These are phyloP conservation scores for Thelonectria olida DNA, from an alignment of 2,329 filamentous ascomycete genomes.

Conservation along the genomic window DNA sequence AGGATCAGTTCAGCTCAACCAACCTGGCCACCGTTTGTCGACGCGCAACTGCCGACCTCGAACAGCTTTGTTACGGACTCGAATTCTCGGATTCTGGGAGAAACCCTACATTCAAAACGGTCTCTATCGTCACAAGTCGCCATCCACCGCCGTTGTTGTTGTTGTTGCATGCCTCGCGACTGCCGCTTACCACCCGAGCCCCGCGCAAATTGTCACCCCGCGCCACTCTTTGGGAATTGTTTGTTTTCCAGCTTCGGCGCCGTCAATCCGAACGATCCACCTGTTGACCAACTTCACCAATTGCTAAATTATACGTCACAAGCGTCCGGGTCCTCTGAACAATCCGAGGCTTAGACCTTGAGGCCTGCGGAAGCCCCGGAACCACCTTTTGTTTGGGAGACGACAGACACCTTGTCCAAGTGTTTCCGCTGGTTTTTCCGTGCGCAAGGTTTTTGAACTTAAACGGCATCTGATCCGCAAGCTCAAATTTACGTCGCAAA, in stretches of 20 bases:
- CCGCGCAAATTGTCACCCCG: constrained; percentile 19
- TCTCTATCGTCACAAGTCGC: constrained; percentile 8
- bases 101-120: constrained; percentile 8
- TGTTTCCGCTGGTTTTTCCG: constrained; percentile 6
- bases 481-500: constrained; percentile 2
- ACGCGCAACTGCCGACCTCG: neutral
- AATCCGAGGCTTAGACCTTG: constrained; percentile 12
- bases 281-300: neutral
- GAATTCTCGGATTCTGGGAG: constrained; percentile 11
- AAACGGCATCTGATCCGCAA: constrained; percentile 3
- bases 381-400: neutral
- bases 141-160: neutral
- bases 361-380: constrained; percentile 29
- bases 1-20: neutral
- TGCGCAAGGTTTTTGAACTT: neutral
- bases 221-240: constrained; percentile 12
- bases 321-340: constrained; percentile 1
- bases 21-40: constrained; percentile 15
- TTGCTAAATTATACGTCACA: constrained; percentile 6
- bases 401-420: neutral
- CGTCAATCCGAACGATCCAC: neutral
- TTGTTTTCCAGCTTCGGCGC: constrained; percentile 1
- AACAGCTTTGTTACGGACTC: neutral
- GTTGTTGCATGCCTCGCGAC: constrained; percentile 3
- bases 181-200: constrained; percentile 10